phyloP scores from a whole-genome alignment of 176 grass and related monocot genomes.

The Luzula sylvatica region DNA sequence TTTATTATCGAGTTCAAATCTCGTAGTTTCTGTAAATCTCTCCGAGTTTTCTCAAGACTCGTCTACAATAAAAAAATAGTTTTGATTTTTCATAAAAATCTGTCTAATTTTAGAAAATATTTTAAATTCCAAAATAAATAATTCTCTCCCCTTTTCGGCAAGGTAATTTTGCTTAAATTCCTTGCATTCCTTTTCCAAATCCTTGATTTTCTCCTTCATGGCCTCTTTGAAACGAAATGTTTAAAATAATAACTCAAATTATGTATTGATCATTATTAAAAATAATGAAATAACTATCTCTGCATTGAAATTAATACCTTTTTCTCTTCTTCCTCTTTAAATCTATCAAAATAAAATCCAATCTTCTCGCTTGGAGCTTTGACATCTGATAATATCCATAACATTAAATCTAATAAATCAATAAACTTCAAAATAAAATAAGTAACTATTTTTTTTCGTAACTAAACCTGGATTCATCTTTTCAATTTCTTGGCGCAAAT shows the following conservation, averaged over 20 bases:
- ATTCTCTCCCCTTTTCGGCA: slow-evolving; percentile 47
- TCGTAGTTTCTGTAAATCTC: slow-evolving; percentile 39
- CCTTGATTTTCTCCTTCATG: slow-evolving; percentile 50
- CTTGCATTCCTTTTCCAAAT: slow-evolving; percentile 55
- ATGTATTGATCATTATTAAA: slow-evolving; percentile 9
- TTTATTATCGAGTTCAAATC: slow-evolving; percentile 33
- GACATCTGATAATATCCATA: slow-evolving; percentile 57
- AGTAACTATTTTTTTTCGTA: background rate
- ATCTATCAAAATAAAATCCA: slow-evolving; percentile 79
- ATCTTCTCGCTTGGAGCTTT: slow-evolving; percentile 78
- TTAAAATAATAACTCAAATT: background rate
- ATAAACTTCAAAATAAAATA: slow-evolving; percentile 9
- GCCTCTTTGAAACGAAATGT: slow-evolving; percentile 27
- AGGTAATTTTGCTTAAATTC: slow-evolving; percentile 43
- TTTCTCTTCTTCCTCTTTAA: slow-evolving; percentile 65
- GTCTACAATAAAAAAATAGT: slow-evolving; percentile 29
- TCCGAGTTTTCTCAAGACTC: slow-evolving; percentile 40
- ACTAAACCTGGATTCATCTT: slow-evolving; percentile 67
- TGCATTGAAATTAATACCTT: slow-evolving; percentile 40
- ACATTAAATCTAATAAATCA: slow-evolving; percentile 18
- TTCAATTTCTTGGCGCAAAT: slow-evolving; percentile 77
- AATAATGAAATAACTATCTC: too few relatives aligned
- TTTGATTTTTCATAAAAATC: background rate
- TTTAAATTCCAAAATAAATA: too few relatives aligned
- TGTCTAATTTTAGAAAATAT: background rate